Evolutionary conservation across 306 rosid species (phyloP), one percentile per base, ranked within the genome.

Genomic region (Pyrus betulifolia): DNA sequence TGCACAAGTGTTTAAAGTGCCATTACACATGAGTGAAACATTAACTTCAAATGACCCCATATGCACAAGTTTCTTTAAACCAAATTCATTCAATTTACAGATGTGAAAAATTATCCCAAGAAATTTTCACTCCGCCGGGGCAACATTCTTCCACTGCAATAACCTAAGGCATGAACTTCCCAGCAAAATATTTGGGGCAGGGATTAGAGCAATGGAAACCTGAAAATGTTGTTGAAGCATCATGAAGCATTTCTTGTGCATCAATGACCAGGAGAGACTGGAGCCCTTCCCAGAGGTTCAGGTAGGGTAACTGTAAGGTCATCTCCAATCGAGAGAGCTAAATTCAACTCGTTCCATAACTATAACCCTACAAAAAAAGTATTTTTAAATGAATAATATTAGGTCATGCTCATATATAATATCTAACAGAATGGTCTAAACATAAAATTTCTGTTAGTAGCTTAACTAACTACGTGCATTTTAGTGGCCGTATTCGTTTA

Each of bases 281-380:
- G 65, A 31, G 77, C 67, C 9, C 62, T 63, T 11, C 44, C 64
- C 6, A 78, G 72, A 44, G 62, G 67, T 28, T 31, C 65, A 30
- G 83, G 82, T 30, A 59, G 91, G n/a, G 87, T 52, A 81, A 76
- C 70, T 82, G 89, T 86, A 1, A 91, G 90, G 99, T 92, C 73
- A 89, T 97, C 65, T 90, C 91, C 13, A 82, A 72, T 0, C 93
- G 97, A 35, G 6, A 35, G 2, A 35, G 9, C 40, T 35, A 35
- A 35, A 7, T 35, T 6, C 9, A 35, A 1, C 9, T 35, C 0
- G 2, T 8, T 35, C 2, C 40, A 35, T 35, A 6, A 35, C 7
- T 35, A 35, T 35, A 35, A 35, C 40, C 40, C 8, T 6, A 35
- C 40, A 35, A 35, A 33, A 33, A 33, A 33, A 33, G 1, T 5